These are phyloP conservation scores for Coemansia sp. DNA, from an alignment of 192 early-diverging fungal genomes.

Conservation along the genomic window DNA sequence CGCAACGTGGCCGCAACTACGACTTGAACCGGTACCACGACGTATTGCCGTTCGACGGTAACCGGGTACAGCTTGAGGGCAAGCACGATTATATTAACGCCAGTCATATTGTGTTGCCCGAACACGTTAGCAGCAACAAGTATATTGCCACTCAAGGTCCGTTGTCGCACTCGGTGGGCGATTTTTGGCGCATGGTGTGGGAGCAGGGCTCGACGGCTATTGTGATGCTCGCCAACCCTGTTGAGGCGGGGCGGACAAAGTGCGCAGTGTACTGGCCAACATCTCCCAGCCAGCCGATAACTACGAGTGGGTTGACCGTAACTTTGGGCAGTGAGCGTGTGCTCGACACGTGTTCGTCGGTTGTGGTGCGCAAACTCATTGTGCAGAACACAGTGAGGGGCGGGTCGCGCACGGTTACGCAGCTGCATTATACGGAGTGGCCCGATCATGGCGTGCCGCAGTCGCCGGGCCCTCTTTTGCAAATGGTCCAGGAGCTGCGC, in stretches of 20 bases:
- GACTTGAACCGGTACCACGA: constrained; percentile 79
- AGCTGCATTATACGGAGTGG: constrained; percentile 77
- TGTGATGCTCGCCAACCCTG: constrained; percentile 81
- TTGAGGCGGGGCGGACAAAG: constrained; percentile 67
- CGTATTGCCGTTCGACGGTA: constrained; percentile 80
- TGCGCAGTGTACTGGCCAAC: constrained; percentile 83
- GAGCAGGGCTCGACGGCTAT: constrained; percentile 69
- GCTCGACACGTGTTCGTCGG: constrained; percentile 50
- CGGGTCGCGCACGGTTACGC: constrained; percentile 51
- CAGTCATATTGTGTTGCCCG: constrained; percentile 56
- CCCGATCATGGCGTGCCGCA: constrained; percentile 76
- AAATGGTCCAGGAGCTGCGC: constrained; percentile 30
- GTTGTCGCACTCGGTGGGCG: constrained; percentile 61
- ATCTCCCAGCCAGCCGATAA: not conserved
- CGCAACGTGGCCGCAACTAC: constrained; percentile 40
- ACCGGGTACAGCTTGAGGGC: constrained; percentile 57
- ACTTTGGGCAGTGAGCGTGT: constrained; percentile 39
- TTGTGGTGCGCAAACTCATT: constrained; percentile 34
- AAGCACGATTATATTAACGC: constrained; percentile 82
- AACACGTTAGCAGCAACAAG: constrained; percentile 18
- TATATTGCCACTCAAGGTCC: constrained; percentile 92
- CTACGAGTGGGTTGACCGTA: constrained; percentile 10
- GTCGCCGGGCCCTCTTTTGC: constrained; percentile 53
- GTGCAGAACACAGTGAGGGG: constrained; percentile 29
- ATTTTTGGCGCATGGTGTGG: constrained; percentile 89